Conservation (phyloP, 768 basidiomycete genomes). For the Megacollybia marginata region DNA sequence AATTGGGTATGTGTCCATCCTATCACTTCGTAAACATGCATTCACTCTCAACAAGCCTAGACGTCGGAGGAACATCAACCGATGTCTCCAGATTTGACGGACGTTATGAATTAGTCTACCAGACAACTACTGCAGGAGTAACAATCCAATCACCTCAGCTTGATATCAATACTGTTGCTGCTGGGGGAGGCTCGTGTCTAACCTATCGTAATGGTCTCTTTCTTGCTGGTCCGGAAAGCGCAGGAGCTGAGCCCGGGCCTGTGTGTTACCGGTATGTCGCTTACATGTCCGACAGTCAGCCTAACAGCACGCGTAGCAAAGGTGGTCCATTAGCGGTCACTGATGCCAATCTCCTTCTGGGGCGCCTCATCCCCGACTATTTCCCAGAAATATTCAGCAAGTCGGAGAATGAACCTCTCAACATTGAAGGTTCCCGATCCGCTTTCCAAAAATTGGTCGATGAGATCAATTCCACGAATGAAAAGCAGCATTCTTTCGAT, state of each 20-base stretch:
- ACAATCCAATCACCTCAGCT: conserved; percentile 89
- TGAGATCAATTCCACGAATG: conserved; percentile 63
- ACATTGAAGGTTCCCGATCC: conserved; percentile 57
- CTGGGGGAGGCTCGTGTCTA: conserved; percentile 88
- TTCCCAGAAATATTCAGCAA: conserved; percentile 96
- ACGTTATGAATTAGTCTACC: conserved; percentile 86
- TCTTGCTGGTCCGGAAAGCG: conserved; percentile 86
- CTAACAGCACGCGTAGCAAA: conserved; percentile 43
- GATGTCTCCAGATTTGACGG: conserved; percentile 94
- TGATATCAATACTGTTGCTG: conserved; percentile 94
- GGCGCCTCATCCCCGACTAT: conserved; percentile 80
- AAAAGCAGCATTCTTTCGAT: conserved; percentile 57
- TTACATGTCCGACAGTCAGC: background rate
- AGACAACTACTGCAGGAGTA: conserved; percentile 92
- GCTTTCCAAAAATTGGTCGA: conserved; percentile 64
- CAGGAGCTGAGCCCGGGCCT: conserved; percentile 91
- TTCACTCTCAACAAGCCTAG: conserved; percentile 41
- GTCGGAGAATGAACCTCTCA: conserved; percentile 78
- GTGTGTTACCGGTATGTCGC: conserved; percentile 71
- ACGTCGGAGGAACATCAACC: conserved; percentile 93
- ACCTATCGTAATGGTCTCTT: conserved; percentile 89
- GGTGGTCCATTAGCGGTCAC: conserved; percentile 89
- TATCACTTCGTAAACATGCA: background rate
- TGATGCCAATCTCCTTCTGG: conserved; percentile 87
- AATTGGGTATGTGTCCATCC: conserved; percentile 57